These are phyloP conservation scores for Zostera marina DNA, from an alignment of 116 monocot genomes.

Conservation along the genomic window DNA sequence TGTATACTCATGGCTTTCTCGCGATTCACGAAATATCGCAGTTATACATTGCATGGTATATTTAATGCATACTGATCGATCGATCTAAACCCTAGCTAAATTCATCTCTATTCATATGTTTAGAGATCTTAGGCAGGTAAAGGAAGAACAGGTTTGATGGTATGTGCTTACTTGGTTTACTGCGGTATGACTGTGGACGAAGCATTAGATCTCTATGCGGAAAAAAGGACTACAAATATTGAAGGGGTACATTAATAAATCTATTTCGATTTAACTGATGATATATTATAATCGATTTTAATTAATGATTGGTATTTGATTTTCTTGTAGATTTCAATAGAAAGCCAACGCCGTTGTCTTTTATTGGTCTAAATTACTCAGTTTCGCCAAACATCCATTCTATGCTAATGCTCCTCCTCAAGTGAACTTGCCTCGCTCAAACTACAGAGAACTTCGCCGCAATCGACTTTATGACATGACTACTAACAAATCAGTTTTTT, in stretches of 20 bases:
- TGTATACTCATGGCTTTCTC: slow-evolving; percentile 33
- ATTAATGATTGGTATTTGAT: not conserved
- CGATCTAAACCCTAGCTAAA: not conserved
- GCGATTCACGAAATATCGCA: slow-evolving; percentile 32
- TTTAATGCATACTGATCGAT: no score
- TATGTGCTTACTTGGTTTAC: slow-evolving; percentile 43
- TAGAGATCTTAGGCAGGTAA: slow-evolving; percentile 32
- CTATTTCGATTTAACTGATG: no score
- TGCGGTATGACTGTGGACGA: slow-evolving; percentile 31
- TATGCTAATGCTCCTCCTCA: slow-evolving; percentile 9
- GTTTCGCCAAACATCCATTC: slow-evolving; percentile 1
- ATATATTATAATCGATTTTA: no score
- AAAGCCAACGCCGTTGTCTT: slow-evolving; percentile 38
- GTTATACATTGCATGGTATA: slow-evolving; percentile 50
- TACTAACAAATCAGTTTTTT: slow-evolving; percentile 19
- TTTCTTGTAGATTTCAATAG: slow-evolving; percentile 31
- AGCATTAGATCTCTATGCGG: slow-evolving; percentile 37
- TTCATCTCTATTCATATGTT: not conserved
- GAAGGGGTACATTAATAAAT: slow-evolving; percentile 21
- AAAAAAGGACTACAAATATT: slow-evolving; percentile 30
- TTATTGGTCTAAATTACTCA: slow-evolving; percentile 30
- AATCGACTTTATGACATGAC: slow-evolving; percentile 35
- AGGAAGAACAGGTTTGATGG: slow-evolving; percentile 52
- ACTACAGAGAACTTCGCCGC: slow-evolving; percentile 25
- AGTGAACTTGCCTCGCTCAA: slow-evolving; percentile 20